phyloP scores from a whole-genome alignment of 176 grass and related monocot species.

The Juncus inflexus region DNA sequence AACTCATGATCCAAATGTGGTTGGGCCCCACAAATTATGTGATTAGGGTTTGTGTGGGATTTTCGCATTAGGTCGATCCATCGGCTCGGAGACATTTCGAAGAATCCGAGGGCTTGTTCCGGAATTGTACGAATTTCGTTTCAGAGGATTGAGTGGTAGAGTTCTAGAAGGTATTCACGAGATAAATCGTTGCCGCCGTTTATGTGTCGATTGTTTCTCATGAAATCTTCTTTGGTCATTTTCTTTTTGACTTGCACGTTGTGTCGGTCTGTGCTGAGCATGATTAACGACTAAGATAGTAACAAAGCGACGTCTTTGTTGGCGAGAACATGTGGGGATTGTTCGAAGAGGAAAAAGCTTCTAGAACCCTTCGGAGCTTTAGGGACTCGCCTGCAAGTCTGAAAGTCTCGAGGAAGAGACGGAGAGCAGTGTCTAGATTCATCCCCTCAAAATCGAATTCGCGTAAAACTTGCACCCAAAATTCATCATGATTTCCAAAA shows the following conservation, averaged over 20 bases:
- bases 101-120: slow-evolving; percentile 80
- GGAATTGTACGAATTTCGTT: slow-evolving; percentile 93
- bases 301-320: slow-evolving; percentile 93
- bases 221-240: slow-evolving; percentile 99
- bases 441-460: slow-evolving; percentile 92
- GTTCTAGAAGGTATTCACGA: slow-evolving; percentile 76
- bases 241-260: slow-evolving; percentile 99
- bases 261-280: slow-evolving; percentile 99
- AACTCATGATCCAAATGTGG: slow-evolving; percentile 89
- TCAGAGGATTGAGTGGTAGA: slow-evolving; percentile 78
- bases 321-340: slow-evolving; percentile 71
- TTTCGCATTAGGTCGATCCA: slow-evolving; percentile 94
- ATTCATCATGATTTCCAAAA: slow-evolving; percentile 96
- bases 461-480: slow-evolving; percentile 96
- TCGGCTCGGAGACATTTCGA: slow-evolving; percentile 92
- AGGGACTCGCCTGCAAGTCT: slow-evolving; percentile 89
- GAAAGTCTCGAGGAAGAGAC: slow-evolving; percentile 93
- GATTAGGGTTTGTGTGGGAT: slow-evolving; percentile 68
- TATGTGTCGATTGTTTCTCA: slow-evolving; percentile 94
- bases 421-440: slow-evolving; percentile 90
- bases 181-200: slow-evolving; percentile 92
- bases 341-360: slow-evolving; percentile 96
- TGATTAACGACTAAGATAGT: slow-evolving; percentile 91
- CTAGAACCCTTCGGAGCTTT: slow-evolving; percentile 97
- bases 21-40: slow-evolving; percentile 75